Evolutionary conservation across 768 basidiomycete genomes (phyloP), one percentile per base, ranked within the genome.

Genomic region (Trametes meyenii): DNA sequence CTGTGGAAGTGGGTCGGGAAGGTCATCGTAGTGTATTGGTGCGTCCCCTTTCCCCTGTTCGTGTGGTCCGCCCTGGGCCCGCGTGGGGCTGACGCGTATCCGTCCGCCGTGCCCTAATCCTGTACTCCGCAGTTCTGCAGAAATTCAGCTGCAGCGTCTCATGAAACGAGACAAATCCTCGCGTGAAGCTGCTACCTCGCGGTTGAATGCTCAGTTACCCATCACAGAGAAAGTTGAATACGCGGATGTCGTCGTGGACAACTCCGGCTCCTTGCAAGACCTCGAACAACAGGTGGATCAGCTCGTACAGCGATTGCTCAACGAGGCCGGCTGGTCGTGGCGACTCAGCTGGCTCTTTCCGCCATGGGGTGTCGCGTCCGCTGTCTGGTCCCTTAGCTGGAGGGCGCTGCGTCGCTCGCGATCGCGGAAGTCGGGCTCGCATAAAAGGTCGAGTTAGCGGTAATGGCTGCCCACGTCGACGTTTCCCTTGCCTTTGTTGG

Each of bases 1-100:
- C 70, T 98, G 39, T 94, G 89, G 85, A 85, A 82, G 69, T 89
- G 84, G 81, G 89, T 95, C 46, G 94, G 88, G 3, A 81, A 83
- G 63, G 86, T 98, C 23, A 81, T 95, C 3, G 88, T 99, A 11
- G 95, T 97, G 5, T 96, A 94, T 71, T 97, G 95, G 96, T 97
- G 55, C 51, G 83, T 76, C 19, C 23, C 6, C 19, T 50, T 53
- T 36, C 21, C 24, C 8, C 46, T 38, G 14, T n/a, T 57, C 17
- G 26, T 33, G 13, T 8, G 21, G 29, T 39, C 19, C 26, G 26
- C 48, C 21, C 17, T 11, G 45, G 4, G 14, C 39, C 23, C 16
- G 38, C 19, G 3, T 36, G 51, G 21, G 16, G 29, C 40, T 50
- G 24, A 49, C 53, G 42, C 38, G 38, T 55, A 29, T 13, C 50